A percentile compares a stretch with the other conserved stretches of the same genome.
Conservation (phyloP, 1,284 basidiomycete species). For the Irpex rosettiformis region DNA sequence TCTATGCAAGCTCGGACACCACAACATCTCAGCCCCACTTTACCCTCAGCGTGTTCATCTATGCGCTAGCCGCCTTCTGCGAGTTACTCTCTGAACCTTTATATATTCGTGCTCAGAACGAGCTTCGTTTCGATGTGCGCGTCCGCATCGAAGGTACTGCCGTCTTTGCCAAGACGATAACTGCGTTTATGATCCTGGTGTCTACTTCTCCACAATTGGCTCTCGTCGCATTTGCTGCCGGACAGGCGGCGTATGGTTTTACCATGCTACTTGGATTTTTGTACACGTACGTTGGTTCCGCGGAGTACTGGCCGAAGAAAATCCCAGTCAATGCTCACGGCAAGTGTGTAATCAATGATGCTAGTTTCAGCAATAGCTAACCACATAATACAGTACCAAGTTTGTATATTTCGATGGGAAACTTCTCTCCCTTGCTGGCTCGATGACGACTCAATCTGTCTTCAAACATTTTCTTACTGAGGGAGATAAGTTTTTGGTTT, state of each 20-base stretch:
- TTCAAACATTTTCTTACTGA: constrained; percentile 96
- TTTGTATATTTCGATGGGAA: constrained; percentile 44
- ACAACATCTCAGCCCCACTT: constrained; percentile 61
- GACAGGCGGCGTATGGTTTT: constrained; percentile 70
- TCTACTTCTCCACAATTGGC: constrained; percentile 49
- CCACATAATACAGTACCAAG: constrained; percentile 19
- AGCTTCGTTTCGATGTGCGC: constrained; percentile 62
- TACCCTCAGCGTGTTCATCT: constrained; percentile 57
- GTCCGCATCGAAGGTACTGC: constrained; percentile 83
- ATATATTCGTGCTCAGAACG: constrained; percentile 76
- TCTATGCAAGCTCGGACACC: constrained; percentile 21
- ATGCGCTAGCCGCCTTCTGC: constrained; percentile 68
- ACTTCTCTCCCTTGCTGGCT: constrained; percentile 59
- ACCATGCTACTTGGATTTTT: constrained; percentile 32
- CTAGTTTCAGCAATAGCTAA: not conserved
- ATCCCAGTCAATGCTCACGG: constrained; percentile 23
- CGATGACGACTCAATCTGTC: constrained; percentile 83
- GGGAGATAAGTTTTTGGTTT: constrained; percentile 89
- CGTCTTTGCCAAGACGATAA: constrained; percentile 70
- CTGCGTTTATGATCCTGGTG: constrained; percentile 64
- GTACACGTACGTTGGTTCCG: constrained; percentile 21
- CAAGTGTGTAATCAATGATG: constrained; percentile 25
- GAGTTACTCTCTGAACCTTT: constrained; percentile 84
- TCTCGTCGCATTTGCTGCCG: constrained; percentile 78
- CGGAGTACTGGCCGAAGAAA: constrained; percentile 21